Conservation (phyloP, 805 yeast genomes). For the Barnettozyma sucrosica region DNA sequence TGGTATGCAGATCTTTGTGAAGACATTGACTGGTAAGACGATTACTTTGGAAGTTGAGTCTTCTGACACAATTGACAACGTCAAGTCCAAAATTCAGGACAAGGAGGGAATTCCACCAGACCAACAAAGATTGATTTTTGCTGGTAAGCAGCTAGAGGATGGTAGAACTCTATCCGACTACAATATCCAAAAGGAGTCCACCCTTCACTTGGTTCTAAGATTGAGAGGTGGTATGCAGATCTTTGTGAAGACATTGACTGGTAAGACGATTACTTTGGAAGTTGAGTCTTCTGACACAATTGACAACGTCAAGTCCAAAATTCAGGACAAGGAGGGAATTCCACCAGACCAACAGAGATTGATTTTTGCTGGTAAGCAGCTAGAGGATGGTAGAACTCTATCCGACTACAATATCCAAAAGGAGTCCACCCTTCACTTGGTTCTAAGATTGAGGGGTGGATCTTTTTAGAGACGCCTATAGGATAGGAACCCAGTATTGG, state of each 20-base stretch:
- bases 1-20: slow-evolving; percentile 90
- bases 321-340: slow-evolving; percentile 97
- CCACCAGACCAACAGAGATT: slow-evolving; percentile 99
- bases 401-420: slow-evolving; percentile 94
- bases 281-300: slow-evolving; percentile 97
- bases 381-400: slow-evolving; percentile 90
- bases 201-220: slow-evolving; percentile 77
- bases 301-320: slow-evolving; percentile 90
- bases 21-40: slow-evolving; percentile 96
- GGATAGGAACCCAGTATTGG: background rate
- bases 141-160: slow-evolving; percentile 93
- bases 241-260: slow-evolving; percentile 95
- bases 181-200: slow-evolving; percentile 92
- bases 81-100: slow-evolving; percentile 92
- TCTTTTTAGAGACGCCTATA: background rate
- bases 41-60: slow-evolving; percentile 97
- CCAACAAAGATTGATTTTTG: slow-evolving; percentile 95
- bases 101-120: slow-evolving; percentile 99
- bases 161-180: slow-evolving; percentile 91
- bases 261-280: slow-evolving; percentile 95
- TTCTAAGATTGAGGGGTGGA: slow-evolving; percentile 81
- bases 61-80: slow-evolving; percentile 93
- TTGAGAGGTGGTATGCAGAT: slow-evolving; percentile 89
- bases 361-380: slow-evolving; percentile 92
- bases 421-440: slow-evolving; percentile 83